phyloP scores from a whole-genome alignment of 257 asterid genomes.

The Nicotiana benthamiana region DNA sequence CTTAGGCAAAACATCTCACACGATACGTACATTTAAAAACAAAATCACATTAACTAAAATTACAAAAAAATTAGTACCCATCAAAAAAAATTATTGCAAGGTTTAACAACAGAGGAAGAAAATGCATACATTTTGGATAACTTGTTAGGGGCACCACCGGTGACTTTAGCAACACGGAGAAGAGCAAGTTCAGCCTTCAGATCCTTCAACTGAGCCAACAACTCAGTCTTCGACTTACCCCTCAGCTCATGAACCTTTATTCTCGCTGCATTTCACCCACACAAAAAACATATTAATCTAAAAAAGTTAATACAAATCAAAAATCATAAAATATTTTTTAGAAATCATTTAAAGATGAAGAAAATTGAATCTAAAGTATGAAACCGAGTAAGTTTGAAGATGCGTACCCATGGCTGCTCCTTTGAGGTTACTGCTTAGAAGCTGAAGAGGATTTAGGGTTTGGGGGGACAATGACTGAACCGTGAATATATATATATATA shows the following conservation, averaged over 20 bases:
- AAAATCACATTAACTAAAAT: too few species aligned
- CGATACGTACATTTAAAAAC: neutral
- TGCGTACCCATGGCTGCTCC: constrained; percentile 8
- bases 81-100: neutral
- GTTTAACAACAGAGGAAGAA: neutral
- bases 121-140: constrained; percentile 25
- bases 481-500: neutral
- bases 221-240: constrained; percentile 22
- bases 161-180: constrained; percentile 36
- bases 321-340: neutral
- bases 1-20: neutral
- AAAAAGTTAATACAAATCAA: neutral
- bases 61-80: neutral
- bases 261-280: constrained; percentile 16
- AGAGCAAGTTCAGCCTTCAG: constrained; percentile 34
- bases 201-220: constrained; percentile 27
- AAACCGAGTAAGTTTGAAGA: neutral
- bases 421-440: neutral
- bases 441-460: neutral
- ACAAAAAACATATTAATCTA: neutral
- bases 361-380: neutral
- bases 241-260: constrained; percentile 34
- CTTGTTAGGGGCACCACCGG: constrained; percentile 38
- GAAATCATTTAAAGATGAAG: neutral
- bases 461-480: neutral